Conservation (phyloP, 169 alveolate species). For the Perkinsus marinus region DNA sequence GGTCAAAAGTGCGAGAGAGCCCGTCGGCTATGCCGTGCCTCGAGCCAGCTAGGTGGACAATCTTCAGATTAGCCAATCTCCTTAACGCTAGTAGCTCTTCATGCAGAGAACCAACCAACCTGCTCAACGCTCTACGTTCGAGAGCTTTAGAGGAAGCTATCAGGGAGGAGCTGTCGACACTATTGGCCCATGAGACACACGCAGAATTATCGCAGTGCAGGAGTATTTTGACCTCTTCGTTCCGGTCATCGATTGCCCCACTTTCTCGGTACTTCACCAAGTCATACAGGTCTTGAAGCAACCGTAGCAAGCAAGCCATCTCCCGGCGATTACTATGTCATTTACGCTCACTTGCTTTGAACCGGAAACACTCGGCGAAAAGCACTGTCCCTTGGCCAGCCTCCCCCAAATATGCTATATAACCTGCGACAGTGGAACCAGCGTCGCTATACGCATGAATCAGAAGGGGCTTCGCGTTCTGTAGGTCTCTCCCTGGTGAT, state of each 20-base stretch:
- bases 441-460: not conserved
- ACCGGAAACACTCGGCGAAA: not conserved
- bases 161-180: not conserved
- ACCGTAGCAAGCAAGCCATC: not conserved
- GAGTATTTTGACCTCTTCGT: not conserved
- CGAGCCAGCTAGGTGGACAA: not conserved
- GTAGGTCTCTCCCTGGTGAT: not conserved
- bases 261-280: not conserved
- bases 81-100: not conserved
- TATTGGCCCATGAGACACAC: not conserved
- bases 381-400: not conserved
- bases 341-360: not conserved
- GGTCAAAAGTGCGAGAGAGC: not conserved
- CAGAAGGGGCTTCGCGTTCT: not conserved
- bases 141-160: not conserved
- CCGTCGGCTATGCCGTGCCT: not conserved
- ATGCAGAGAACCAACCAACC: not conserved
- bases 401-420: not conserved
- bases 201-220: not conserved
- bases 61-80: not conserved
- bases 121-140: not conserved
- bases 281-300: not conserved
- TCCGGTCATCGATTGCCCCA: not conserved
- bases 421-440: not conserved
- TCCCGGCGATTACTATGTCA: not conserved